Percentiles rank a stretch among this genome's conserved stretches.
phyloP scores from a whole-genome alignment of 2,329 filamentous ascomycete species.

The Penicillium sp. region DNA sequence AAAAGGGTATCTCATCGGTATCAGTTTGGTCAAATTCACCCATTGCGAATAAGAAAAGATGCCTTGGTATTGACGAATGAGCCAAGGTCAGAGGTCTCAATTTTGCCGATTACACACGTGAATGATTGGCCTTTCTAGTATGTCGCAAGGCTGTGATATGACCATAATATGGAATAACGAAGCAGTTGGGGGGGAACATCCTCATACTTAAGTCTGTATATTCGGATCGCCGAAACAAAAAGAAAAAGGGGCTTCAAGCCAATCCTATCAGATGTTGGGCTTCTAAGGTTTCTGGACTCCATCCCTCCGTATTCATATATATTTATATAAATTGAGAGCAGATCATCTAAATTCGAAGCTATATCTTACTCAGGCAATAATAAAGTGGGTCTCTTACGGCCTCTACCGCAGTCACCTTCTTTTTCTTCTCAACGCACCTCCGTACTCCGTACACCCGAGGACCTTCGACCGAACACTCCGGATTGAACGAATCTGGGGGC shows the following conservation, averaged over 20 bases:
- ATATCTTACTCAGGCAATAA: conserved; percentile 9
- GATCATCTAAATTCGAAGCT: not conserved
- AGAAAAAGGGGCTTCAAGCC: not conserved
- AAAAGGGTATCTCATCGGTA: conserved; percentile 32
- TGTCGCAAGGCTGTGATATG: too few species aligned
- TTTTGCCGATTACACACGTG: too few species aligned
- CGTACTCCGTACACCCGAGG: not conserved
- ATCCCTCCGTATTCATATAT: too few species aligned
- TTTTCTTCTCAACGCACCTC: not conserved
- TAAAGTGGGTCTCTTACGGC: conserved; percentile 11
- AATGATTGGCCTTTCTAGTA: too few species aligned
- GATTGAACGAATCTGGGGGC: not conserved
- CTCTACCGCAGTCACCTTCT: conserved; percentile 2
- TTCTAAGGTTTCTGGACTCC: not conserved
- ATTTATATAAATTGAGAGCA: too few species aligned
- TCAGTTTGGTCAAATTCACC: conserved; percentile 15
- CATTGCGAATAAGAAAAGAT: conserved; percentile 13
- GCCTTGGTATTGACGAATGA: too few species aligned
- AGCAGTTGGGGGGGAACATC: too few species aligned
- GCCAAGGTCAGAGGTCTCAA: too few species aligned
- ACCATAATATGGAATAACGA: too few species aligned
- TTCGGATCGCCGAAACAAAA: too few species aligned
- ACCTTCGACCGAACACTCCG: too few species aligned
- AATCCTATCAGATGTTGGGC: not conserved
- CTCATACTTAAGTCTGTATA: too few species aligned